Evolutionary conservation across 768 basidiomycete genomes (phyloP).

Genomic region (Boletus sp.): DNA sequence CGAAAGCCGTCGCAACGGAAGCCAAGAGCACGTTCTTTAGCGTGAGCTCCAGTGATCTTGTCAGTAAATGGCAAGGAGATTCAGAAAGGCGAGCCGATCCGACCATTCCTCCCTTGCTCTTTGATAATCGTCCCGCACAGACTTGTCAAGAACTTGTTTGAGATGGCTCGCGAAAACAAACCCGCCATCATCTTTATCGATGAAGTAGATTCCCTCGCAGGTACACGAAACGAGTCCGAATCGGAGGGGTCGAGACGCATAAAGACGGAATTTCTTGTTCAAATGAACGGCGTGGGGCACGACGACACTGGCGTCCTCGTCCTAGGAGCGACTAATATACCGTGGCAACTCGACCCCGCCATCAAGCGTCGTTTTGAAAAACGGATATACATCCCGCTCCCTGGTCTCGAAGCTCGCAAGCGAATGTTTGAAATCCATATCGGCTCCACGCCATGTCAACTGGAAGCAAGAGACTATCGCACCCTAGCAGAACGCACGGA

Average conservation of each 20-base stretch:
- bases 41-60: constrained; percentile 91
- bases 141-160: constrained; percentile 93
- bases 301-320: constrained; percentile 97
- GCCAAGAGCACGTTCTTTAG: constrained; percentile 99
- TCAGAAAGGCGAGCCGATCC: constrained; percentile 74
- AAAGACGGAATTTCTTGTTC: constrained; percentile 96
- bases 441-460: constrained; percentile 86
- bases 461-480: constrained; percentile 76
- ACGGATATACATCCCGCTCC: constrained; percentile 96
- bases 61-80: constrained; percentile 99
- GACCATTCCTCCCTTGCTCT: not conserved
- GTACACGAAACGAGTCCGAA: constrained; percentile 94
- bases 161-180: constrained; percentile 93
- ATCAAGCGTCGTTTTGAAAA: constrained; percentile 99
- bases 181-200: constrained; percentile 99
- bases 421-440: constrained; percentile 98
- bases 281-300: constrained; percentile 98
- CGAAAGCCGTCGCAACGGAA: constrained; percentile 98
- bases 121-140: constrained; percentile 37
- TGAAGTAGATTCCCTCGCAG: constrained; percentile 95
- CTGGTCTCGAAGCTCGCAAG: constrained; percentile 86
- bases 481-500: constrained; percentile 83
- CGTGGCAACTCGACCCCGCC: constrained; percentile 96
- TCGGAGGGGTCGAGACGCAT: constrained; percentile 96
- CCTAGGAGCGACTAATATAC: constrained; percentile 96